Evolutionary conservation across 495 filamentous ascomycete species (phyloP).

Genomic region (Trichoderma reesei): DNA sequence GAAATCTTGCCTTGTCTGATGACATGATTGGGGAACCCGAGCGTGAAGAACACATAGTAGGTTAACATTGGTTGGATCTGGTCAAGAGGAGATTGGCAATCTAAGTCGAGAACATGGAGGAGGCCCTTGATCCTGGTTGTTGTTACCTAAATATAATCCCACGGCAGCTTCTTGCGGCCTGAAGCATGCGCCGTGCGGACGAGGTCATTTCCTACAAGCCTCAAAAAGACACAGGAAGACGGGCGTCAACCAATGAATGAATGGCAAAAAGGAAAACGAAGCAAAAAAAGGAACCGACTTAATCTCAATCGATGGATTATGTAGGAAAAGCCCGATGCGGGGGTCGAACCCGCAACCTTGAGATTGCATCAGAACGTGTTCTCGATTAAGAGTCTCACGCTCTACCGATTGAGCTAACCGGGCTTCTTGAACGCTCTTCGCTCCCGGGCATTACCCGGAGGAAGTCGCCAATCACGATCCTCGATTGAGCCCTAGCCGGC

Average conservation of each 20-base stretch:
- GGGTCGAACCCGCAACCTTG: constrained; percentile 27
- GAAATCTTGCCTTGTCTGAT: neutral
- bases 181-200: neutral
- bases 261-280: neutral
- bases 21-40: too few species aligned
- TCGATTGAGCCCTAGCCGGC: too few species aligned
- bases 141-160: too few species aligned
- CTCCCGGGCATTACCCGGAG: too few species aligned
- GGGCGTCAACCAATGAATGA: neutral
- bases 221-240: neutral
- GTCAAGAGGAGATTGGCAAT: too few species aligned
- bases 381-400: constrained; percentile 68
- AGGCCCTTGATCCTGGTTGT: too few species aligned
- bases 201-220: neutral
- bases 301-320: neutral
- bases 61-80: too few species aligned
- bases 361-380: constrained; percentile 11
- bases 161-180: too few species aligned
- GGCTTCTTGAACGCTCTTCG: neutral
- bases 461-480: too few species aligned
- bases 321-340: constrained; percentile 17
- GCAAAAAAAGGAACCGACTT: neutral
- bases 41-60: too few species aligned
- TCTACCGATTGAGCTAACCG: constrained; percentile 77
- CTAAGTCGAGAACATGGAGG: too few species aligned